Evolutionary conservation across 208 protist genomes (phyloP).

Genomic region (Entamoeba moshkovskii): DNA sequence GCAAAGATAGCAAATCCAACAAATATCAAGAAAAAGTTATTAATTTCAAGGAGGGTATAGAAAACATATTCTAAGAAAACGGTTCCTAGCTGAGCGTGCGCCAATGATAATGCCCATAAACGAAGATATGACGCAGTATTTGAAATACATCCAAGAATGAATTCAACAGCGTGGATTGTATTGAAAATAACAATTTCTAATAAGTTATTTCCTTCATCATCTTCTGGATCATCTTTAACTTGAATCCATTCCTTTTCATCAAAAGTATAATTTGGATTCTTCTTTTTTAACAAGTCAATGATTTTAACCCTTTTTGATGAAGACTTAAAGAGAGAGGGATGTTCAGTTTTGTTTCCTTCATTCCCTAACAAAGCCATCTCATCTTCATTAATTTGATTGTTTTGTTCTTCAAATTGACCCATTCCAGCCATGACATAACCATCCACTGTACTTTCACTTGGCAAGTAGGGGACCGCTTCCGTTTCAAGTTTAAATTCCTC

Average conservation of each 20-base stretch:
- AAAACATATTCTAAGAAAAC: constrained; percentile 32
- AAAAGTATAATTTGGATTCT: background rate
- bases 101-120: constrained; percentile 97
- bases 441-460: background rate
- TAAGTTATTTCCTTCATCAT: constrained; percentile 47
- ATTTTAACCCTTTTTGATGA: background rate
- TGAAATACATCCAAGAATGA: constrained; percentile 86
- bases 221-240: background rate
- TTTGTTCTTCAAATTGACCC: background rate
- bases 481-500: background rate
- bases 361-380: background rate
- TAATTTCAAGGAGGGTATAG: background rate
- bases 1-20: constrained; percentile 76
- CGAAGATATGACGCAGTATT: constrained; percentile 98
- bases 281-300: background rate
- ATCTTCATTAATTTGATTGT: background rate
- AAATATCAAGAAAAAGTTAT: constrained; percentile 53
- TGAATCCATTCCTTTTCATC: background rate
- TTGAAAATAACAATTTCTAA: constrained; percentile 82
- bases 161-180: constrained; percentile 98
- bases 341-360: background rate
- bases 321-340: background rate
- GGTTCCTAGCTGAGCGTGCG: constrained; percentile 63
- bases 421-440: no score
- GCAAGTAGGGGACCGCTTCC: background rate